A percentile compares a stretch with the other conserved stretches of the same genome.
Conservation (phyloP, 441 rosid species). For the Brassica balearica region DNA sequence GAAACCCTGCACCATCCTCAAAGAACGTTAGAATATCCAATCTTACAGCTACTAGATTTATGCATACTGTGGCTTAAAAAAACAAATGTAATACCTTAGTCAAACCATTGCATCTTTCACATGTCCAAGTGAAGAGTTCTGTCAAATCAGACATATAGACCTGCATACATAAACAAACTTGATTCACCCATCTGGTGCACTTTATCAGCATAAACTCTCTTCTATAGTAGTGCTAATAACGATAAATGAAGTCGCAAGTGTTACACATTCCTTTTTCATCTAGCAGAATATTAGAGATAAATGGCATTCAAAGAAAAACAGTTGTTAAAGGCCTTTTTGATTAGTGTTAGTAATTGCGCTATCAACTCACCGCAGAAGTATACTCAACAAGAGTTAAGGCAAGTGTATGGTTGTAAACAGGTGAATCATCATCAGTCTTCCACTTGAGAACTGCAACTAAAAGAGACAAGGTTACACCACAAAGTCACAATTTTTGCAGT, state of each 20-base stretch:
- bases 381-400: conserved; percentile 83
- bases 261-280: conserved; percentile 4
- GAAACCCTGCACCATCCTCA: conserved; percentile 67
- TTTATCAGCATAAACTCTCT: not conserved
- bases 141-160: conserved; percentile 86
- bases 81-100: conserved; percentile 53
- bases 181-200: conserved; percentile 22
- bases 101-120: conserved; percentile 78
- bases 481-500: not conserved
- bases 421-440: conserved; percentile 39
- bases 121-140: conserved; percentile 86
- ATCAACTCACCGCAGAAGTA: conserved; percentile 77
- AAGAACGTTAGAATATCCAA: conserved; percentile 25
- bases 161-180: conserved; percentile 50
- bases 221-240: not conserved
- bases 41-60: not conserved
- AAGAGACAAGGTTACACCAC: conserved; percentile 3
- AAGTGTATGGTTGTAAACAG: conserved; percentile 77
- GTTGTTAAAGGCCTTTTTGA: not conserved
- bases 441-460: conserved; percentile 57
- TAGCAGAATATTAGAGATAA: not conserved
- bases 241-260: not conserved
- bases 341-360: not conserved
- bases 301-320: not conserved
- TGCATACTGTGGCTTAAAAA: conserved; percentile 6